Percentiles rank a stretch among this genome's conserved stretches.
These are phyloP conservation scores for Colletotrichum somersetense DNA, from an alignment of 2,329 filamentous ascomycete species.

Conservation along the genomic window DNA sequence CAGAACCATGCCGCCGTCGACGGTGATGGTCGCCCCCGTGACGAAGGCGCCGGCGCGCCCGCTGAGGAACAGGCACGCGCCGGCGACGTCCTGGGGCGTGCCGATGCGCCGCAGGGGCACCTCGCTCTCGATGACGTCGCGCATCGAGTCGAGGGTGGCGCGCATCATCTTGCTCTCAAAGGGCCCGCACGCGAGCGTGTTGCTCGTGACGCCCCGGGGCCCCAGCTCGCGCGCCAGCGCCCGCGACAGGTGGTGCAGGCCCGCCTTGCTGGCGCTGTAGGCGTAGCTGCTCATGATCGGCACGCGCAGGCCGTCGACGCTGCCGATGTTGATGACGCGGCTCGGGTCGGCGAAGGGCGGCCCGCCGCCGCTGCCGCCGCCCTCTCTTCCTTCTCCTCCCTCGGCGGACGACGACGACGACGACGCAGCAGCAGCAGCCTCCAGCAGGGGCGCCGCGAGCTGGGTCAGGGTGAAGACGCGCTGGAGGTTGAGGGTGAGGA, in stretches of 20 bases:
- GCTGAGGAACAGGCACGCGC: constrained; percentile 77
- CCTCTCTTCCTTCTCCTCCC: neutral
- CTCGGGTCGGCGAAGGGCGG: constrained; percentile 56
- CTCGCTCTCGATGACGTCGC: constrained; percentile 65
- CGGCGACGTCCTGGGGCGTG: constrained; percentile 75
- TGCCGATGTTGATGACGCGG: constrained; percentile 74
- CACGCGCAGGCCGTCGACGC: constrained; percentile 72
- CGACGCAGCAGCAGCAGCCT: constrained; percentile 49
- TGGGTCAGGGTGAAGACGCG: constrained; percentile 77
- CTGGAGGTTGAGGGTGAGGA: constrained; percentile 75
- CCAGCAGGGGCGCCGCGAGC: constrained; percentile 69
- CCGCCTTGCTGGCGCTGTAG: constrained; percentile 73
- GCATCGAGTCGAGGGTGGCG: constrained; percentile 67
- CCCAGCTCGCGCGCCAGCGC: constrained; percentile 72
- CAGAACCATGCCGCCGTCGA: constrained; percentile 69
- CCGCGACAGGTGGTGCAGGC: constrained; percentile 72
- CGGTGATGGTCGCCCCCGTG: constrained; percentile 73
- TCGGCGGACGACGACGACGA: neutral
- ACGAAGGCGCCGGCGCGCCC: constrained; percentile 76
- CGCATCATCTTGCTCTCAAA: constrained; percentile 79
- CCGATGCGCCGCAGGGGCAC: constrained; percentile 78
- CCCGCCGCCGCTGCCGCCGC: too few species aligned
- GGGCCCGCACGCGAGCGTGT: constrained; percentile 79
- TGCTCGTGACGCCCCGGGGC: constrained; percentile 70
- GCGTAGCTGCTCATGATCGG: constrained; percentile 70